Base-by-base conservation (phyloP, 75 land plant species). In the Ceratopteris richardii region DNA sequence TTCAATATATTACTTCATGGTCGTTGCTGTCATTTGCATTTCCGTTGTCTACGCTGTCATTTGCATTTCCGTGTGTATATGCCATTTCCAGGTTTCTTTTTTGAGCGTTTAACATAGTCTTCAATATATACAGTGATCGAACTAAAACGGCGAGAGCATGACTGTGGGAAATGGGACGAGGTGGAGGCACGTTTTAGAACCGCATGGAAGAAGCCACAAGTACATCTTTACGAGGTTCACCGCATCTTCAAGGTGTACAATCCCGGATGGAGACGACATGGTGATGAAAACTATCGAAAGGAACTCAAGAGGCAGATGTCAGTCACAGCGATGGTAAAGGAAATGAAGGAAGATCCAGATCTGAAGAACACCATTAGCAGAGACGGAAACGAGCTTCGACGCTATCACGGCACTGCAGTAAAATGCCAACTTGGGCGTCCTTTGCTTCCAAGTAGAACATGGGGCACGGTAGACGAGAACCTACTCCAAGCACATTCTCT, bases 251-350 rank as follows among this genome's bases (percentile, higher is more conserved):
- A 52, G 54, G 54, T 52, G 24, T 52, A 52, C 54, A 52, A 52
- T 23, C 24, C 28, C 28, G 54, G 54, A 13, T 52, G 54, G 54
- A 23, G 54, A 23, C 24, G 54, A 2, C 22, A 26, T 4, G 28
- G 25, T 13, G 22, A 24, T 26, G 54, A 52, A 14, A 28, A 52
- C 27, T 52, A 52, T 28, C 2, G 41, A 31, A 57, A 33, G 18
- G 22, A 31, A 37, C 59, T 57, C 16, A 31, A 60, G 1, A 23
- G 54, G 7, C 57, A 51, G 47, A 67, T 67, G 4, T 70, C 71
- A 31, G 69, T 65, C 23, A 54, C 67, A 5, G 54, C 44, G 18
- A 67, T 37, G 46, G 63, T 33, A 29, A 33, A 46, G 26, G n/a
- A n/a, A n/a, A n/a, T n/a, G n/a, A 72, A 24, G 10, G 71, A 43